Evolutionary conservation across 2,329 filamentous ascomycete species (phyloP), one percentile per base, ranked within the genome.

Genomic region (Sclerotinia subarctica): DNA sequence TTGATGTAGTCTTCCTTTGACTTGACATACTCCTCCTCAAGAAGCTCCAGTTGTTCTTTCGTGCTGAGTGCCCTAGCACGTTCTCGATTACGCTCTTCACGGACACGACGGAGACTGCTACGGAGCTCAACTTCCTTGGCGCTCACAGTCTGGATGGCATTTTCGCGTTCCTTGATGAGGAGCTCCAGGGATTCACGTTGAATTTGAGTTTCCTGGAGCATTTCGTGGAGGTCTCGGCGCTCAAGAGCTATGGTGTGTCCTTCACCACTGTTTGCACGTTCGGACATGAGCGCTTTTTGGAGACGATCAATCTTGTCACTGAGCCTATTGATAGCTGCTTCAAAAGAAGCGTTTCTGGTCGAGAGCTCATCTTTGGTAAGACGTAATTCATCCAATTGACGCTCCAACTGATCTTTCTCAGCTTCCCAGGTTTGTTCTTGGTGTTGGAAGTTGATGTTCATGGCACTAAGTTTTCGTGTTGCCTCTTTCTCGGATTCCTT

Each of bases 151-250:
- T 86, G 85, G 60, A 94, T 85, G 19, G 87, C 84, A 67, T 86
- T 82, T 67, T 92, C 88, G 70, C 90, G 88, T 74, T 91, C 87
- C 7, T 85, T 82, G 38, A 95, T 83, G 74, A 91, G 88, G 68
- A 91, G 83, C 72, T 92, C 88, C n/a, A 95, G 82, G 46, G 88
- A 85, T 77, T 92, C 87, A 53, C 85, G 81, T 74, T 90, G 86
- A 17, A 87, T 81, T 77, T 90, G 88, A 26, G 85, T 85, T 73
- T 86, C 84, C 70, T 86, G 87, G 35, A 89, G 81, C 77, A 86
- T 82, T 64, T 83, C 81, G 71, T 88, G 85, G 26, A 91, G 79
- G 69, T 89, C 86, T 52, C 83, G 81, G 54, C 86, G 83, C 74
- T 89, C 86, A 5, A 87, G 80, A 8, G 83, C 82, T 66, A 85